Conservation (phyloP, 129 eudicot genomes). For the Solidago caesia region DNA sequence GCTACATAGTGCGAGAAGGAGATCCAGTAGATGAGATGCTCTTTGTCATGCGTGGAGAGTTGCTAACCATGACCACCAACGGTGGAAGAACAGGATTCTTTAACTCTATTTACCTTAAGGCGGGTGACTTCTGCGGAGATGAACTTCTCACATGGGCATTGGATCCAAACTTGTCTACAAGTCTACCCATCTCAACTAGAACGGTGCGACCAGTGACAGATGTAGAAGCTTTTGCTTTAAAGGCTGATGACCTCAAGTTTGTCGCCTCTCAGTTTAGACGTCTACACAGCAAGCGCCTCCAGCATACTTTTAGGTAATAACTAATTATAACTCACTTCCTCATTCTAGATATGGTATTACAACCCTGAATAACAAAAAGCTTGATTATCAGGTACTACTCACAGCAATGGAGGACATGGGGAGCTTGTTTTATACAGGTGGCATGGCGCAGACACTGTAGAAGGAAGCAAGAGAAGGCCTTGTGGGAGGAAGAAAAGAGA, state of each 20-base stretch:
- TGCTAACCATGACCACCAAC: conserved; percentile 60
- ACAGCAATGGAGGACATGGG: conserved; percentile 91
- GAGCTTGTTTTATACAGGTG: conserved; percentile 80
- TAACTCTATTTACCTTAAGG: conserved; percentile 57
- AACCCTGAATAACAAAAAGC: not conserved
- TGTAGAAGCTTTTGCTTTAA: conserved; percentile 79
- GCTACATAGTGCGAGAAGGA: conserved; percentile 71
- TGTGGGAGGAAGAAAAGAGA: conserved; percentile 57
- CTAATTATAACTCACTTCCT: not conserved
- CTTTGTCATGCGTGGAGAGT: conserved; percentile 70
- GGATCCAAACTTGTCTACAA: conserved; percentile 63
- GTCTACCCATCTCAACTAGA: conserved; percentile 76
- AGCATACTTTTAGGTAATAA: conserved; percentile 64
- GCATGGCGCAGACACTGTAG: conserved; percentile 76
- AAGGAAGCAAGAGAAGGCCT: conserved; percentile 51
- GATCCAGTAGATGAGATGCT: conserved; percentile 94
- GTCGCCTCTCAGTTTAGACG: conserved; percentile 84
- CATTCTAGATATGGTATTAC: not conserved
- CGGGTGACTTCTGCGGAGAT: conserved; percentile 86
- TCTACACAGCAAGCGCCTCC: conserved; percentile 76
- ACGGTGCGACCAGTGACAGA: conserved; percentile 61
- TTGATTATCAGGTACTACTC: conserved; percentile 51
- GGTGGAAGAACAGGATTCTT: conserved; percentile 78
- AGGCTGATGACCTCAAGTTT: conserved; percentile 64
- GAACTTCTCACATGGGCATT: conserved; percentile 98